phyloP scores from a whole-genome alignment of 139 green algal species.

The Bryopsis sp. region DNA sequence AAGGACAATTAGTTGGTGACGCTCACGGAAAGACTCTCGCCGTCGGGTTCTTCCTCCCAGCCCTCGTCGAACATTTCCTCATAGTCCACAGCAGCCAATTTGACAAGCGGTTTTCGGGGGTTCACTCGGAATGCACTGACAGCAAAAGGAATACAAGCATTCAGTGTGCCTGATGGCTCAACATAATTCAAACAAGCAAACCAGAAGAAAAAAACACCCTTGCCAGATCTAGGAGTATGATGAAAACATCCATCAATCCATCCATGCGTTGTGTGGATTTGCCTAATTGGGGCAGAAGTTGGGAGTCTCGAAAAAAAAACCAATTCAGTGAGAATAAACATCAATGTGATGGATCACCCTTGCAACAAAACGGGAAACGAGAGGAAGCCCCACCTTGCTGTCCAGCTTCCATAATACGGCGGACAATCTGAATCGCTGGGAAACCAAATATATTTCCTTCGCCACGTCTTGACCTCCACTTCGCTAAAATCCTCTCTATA shows the following conservation, averaged over 20 bases:
- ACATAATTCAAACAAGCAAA: not conserved
- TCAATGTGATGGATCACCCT: too few species aligned
- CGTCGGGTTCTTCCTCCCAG: slow-evolving; percentile 74
- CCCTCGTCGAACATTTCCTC: slow-evolving; percentile 64
- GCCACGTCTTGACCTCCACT: not conserved
- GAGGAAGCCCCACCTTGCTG: too few species aligned
- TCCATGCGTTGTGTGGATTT: too few species aligned
- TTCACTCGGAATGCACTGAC: slow-evolving; percentile 26
- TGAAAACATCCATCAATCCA: too few species aligned
- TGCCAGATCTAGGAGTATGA: too few species aligned
- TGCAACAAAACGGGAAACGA: too few species aligned
- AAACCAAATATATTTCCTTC: slow-evolving; percentile 10
- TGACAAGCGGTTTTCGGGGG: slow-evolving; percentile 32
- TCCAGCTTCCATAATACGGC: not conserved
- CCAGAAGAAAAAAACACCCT: too few species aligned
- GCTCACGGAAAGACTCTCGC: slow-evolving; percentile 30
- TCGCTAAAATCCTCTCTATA: not conserved
- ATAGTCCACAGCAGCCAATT: slow-evolving; percentile 58
- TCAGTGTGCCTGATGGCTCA: not conserved
- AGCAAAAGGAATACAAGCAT: not conserved
- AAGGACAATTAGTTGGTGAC: not conserved
- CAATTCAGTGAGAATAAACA: too few species aligned
- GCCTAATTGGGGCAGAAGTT: too few species aligned
- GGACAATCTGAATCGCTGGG: slow-evolving; percentile 4
- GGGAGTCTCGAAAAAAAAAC: too few species aligned